Base-by-base conservation (phyloP, 495 filamentous ascomycete species). In the Extremus antarcticus region DNA sequence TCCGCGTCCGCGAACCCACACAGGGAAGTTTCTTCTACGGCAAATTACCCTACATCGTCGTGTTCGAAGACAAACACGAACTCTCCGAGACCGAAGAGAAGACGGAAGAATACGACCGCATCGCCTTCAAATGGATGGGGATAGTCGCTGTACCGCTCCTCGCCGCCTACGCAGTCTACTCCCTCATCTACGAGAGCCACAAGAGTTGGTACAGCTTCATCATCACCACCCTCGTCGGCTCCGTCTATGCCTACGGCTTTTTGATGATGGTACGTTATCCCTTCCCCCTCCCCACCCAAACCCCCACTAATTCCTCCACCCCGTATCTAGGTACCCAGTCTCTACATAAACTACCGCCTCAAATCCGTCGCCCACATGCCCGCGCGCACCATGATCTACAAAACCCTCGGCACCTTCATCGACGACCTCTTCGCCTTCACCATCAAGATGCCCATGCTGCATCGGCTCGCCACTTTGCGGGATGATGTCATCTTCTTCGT, bases 401-500 rank as follows among this genome's bases (percentile, higher is more conserved):
- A 98, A 72, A 92, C 95, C 71, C 74, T 98, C 19, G 87, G 87
- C 68, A 87, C 83, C 22, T 88, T 87, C 65, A 87, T 87, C 57
- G 85, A 88, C 58, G 85, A 91, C 61, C 76, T 98, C 25, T 98
- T 98, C 63, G 92, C 92, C 13, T 98, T 95, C 65, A 97, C 92
- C 16, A 95, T 98, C 70, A 97, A 96, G 73, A 98, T 98, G 92
- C 92, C 92, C 1, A 86, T 87, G 62, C 77, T 97, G 29, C 94
- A 98, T 68, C 80, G 92, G n/a, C 75, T 98, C 40, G 90, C 94
- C 0, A 97, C 94, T 13, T 75, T 98, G 56, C 76, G 92, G 49
- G 92, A 98, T 63, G 92, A 98, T 65, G 78, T 98, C 50, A 96
- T 98, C 65, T 98, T 97, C 77, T 98, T 98, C 68, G 78, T 98